Base-by-base conservation (phyloP, 2,329 filamentous ascomycete species). In the Pseudogymnoascus sp. region DNA sequence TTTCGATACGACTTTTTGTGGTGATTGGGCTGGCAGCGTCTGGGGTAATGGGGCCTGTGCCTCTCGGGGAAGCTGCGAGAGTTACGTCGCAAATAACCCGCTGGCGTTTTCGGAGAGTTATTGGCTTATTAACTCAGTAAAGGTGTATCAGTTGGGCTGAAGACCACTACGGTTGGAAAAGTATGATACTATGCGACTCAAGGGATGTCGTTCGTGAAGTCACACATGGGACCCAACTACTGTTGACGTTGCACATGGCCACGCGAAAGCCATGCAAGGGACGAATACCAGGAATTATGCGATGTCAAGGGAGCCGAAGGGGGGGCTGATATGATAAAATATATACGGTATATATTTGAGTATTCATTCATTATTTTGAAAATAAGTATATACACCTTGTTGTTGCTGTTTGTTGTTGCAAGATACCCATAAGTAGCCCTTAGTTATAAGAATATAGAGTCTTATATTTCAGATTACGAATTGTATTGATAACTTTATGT, bases 1-100 rank as follows among this genome's bases (percentile, higher is more conserved):
- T 40, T 81, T 92, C 67, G 85, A 91, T 69, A 92, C 69, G 15
- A 84, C 89, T 59, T 90, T 94, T 71, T 94, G 90, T 69, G 90
- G 90, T 26, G 84, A 87, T 68, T 92, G 88, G 79, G 88, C 87
- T 0, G 85, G 81, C 13, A 71, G 64, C 59, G 54, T 67, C 39
- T 64, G 61, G 50, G 68, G 54, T 31, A 79, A 85, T 63, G 64
- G 74, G 4, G 79, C 81, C 41, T 92, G 89, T 73, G 75, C 79
- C 1, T 74, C 80, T 39, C 77, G 83, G 66, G 88, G 84, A 0
- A 64, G 74, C 39, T 96, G 92, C 77, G 71, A 85, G 29, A 82
- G 84, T 24, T 96, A 84, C 71, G 92, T 96, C 21, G 78, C 79
- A 60, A 77, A 81, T 66, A 89, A 92, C 73, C 88, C 91, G 0